Base-by-base conservation (phyloP, 2,329 filamentous ascomycete species). In the Xylariaceae sp. region DNA sequence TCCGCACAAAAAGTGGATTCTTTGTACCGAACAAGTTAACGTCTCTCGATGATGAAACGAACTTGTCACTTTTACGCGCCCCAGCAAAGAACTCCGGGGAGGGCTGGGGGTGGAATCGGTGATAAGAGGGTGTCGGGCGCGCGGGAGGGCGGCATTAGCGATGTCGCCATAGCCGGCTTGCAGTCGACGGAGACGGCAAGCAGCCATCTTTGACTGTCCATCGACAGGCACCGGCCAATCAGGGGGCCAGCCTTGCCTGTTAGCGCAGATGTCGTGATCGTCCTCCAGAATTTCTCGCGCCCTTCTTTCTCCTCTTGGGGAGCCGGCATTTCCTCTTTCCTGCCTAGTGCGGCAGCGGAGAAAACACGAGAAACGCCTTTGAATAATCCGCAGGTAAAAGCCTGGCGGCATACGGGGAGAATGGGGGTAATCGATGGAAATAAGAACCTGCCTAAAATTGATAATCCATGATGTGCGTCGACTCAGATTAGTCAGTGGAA, bases 191-290 rank as follows among this genome's bases (percentile, higher is more conserved):
- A 56, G 53, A 56, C 48, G 50, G 50, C 45, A 58, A 53, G 13
- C 53, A 18, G 39, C 51, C 5, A 30, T 3, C 13, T 23, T 60
- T 37, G 11, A 45, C 51, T 56, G n/a, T 56, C 42, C 42, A 57
- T 48, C 47, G 56, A 51, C 30, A 39, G 23, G 30, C 39, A 48
- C 56, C 47, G 53, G 50, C 70, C 71, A 73, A 72, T 73, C 65
- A 72, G 51, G 53, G 48, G 6, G n/a, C 53, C 58, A 58, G 61
- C 56, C 65, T 58, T 62, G 56, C 59, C 44, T 64, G 61, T 62
- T 75, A 74, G 73, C 68, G 72, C 62, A 64, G 70, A 74, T 74
- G 68, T 73, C 72, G 73, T 74, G 72, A 74, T 74, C 67, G 56
- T 58, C 67, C 63, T 67, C 65, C 65, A 67, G 68, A 70, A 67